Percentiles rank a stretch among this genome's conserved stretches.
Conservation (phyloP, 441 rosid genomes). For the Sinapis alba region DNA sequence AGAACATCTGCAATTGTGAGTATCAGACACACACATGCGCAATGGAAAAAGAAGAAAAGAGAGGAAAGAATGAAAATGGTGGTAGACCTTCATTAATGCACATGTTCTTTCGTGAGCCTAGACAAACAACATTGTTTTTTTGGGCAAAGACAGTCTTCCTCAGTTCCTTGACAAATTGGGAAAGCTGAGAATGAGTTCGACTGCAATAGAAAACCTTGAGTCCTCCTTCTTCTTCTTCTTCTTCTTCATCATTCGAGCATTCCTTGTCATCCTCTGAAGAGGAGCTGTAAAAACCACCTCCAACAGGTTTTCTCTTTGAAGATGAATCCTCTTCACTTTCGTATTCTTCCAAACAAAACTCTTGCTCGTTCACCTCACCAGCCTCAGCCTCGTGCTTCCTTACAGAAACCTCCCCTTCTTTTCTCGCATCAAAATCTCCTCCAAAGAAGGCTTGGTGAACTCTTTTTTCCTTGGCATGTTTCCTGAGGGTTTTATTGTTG, state of each 20-base stretch:
- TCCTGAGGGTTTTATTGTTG: conserved; percentile 36
- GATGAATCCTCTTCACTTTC: conserved; percentile 72
- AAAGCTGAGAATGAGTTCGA: conserved; percentile 93
- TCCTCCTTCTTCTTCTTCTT: conserved; percentile 39
- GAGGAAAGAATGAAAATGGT: neutral
- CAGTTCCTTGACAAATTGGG: conserved; percentile 85
- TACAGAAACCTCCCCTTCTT: conserved; percentile 25
- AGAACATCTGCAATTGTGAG: conserved; percentile 55
- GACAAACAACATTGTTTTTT: conserved; percentile 59
- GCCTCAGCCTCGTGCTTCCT: conserved; percentile 21
- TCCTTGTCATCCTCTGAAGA: conserved; percentile 62
- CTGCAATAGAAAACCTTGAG: conserved; percentile 86
- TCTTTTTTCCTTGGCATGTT: conserved; percentile 39
- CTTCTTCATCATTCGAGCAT: conserved; percentile 13
- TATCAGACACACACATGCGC: neutral
- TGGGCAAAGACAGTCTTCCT: conserved; percentile 67
- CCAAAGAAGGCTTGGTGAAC: conserved; percentile 30
- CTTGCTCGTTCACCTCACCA: conserved; percentile 50
- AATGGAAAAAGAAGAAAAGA: neutral
- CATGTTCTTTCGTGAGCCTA: conserved; percentile 86
- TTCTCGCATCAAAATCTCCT: too few relatives aligned
- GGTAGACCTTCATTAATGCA: conserved; percentile 81
- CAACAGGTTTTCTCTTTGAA: conserved; percentile 63
- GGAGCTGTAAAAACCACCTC: conserved; percentile 42
- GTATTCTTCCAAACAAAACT: conserved; percentile 81